These are phyloP conservation scores for Mycena vitilis DNA, from an alignment of 768 basidiomycete species.

Conservation along the genomic window DNA sequence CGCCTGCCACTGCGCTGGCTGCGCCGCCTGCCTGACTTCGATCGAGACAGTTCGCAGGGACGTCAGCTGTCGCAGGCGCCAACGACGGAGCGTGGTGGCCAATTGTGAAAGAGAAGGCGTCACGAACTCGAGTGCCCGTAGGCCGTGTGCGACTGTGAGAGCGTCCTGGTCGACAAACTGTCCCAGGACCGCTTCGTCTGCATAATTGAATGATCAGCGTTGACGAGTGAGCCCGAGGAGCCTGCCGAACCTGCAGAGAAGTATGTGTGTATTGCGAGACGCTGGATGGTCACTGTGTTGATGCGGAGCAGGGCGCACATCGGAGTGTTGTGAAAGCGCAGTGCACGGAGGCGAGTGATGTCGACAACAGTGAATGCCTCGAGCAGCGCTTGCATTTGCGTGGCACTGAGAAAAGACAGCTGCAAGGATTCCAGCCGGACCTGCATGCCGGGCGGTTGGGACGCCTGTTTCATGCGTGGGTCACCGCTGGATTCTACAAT, in stretches of 20 bases:
- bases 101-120: slow-evolving; percentile 11
- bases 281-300: no score
- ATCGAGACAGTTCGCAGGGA: slow-evolving; percentile 5
- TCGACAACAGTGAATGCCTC: no score
- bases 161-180: background rate
- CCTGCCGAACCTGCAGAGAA: slow-evolving; percentile 11
- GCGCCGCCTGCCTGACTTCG: slow-evolving; percentile 21
- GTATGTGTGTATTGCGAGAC: background rate
- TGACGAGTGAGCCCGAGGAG: background rate
- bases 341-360: no score
- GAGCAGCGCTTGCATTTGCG: no score
- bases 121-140: slow-evolving; percentile 17
- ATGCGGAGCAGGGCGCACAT: no score
- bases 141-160: slow-evolving; percentile 15
- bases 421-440: no score
- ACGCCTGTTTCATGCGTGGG: no score
- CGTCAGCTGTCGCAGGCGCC: slow-evolving; percentile 2
- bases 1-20: slow-evolving; percentile 17
- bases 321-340: no score
- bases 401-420: no score
- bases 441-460: no score
- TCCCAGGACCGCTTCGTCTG: background rate
- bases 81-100: background rate
- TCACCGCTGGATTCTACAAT: no score
- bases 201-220: background rate